Base-by-base conservation (phyloP, 495 filamentous ascomycete genomes). In the Bryoglossum gracile region DNA sequence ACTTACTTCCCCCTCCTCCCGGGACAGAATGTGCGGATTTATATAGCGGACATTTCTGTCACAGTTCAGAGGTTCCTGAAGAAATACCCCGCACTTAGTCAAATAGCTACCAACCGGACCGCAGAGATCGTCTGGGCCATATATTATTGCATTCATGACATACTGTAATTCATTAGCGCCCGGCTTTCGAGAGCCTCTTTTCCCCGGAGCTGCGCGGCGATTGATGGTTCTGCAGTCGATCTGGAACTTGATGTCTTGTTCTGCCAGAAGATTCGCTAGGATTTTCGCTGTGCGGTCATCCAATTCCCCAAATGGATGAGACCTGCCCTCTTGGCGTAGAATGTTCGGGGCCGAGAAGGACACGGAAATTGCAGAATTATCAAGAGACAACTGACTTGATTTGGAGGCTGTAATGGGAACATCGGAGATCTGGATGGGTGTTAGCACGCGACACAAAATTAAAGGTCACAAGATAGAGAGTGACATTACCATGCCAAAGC, bases 1-100 rank as follows among this genome's bases (percentile, higher is more conserved):
- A n/a, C n/a, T n/a, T n/a, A n/a, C n/a, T n/a, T n/a, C n/a, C 23
- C 22, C 28, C 3, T 47, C 32, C 18, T 13, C 18, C n/a, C 14
- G 14, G 11, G 69, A 66, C 3, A 73, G 58, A 8, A 62, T 50
- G 23, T 74, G 71, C 2, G 71, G 71, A 53, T 74, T 74, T 23
- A 53, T 62, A 48, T 73, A 74, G 21, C 26, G 52, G 2, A 65
- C 60, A 23, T 73, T 54, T 11, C 35, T 33, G 24, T 61, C 18
- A 35, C 65, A 68, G 8, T 36, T 34, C 2, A 30, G 10, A 6
- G 71, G 71, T 41, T 72, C 65, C 46, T 73, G 71, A 10, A 75
- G 46, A 47, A 62, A 69, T 2, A 64, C 36, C 0, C 59, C 55
- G 28, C 60, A 56, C 2, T 59, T 49, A 3, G 59, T 48, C 8